Evolutionary conservation across 2,329 filamentous ascomycete genomes (phyloP), one percentile per base, ranked within the genome.

Genomic region (Fusarium mangiferae): DNA sequence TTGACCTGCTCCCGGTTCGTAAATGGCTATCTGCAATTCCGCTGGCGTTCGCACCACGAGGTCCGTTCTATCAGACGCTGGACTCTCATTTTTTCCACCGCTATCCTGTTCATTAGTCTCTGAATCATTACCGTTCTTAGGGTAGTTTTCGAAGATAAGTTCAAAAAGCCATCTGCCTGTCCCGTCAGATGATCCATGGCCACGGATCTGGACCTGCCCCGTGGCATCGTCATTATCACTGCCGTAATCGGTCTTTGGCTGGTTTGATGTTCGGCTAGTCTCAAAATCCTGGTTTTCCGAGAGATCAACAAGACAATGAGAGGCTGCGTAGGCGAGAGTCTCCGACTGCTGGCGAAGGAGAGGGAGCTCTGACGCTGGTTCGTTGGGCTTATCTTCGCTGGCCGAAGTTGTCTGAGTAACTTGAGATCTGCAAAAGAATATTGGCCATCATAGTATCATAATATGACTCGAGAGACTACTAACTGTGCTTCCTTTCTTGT

Each of bases 391-490:
- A 12, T 1, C 6, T 8, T 15, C 17, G 2, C 6, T 20, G 9
- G 8, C 2, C 1, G 26, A 15, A 18, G 20, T 6, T 14, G 11
- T 3, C 2, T 24, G 38, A 12, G 15, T 14, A 22, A 13, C 15
- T 24, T n/a, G 20, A 5, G 11, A 33, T 11, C 52, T 56, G 12
- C 12, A 1, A 17, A 39, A 4, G 5, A 30, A n/a, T 5, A 1
- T 5, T 14, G 4, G 51, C 30, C 12, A 39, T 5, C 12, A 22
- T 14, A 10, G 6, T 14, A 4, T n/a, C 0, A 7, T 6, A 7
- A 30, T 2, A 13, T 1, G 3, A 18, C 1, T 1, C 0, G 1
- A 14, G 20, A n/a, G 5, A 1, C 5, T 18, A n/a, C 52, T 33
- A 3, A 56, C 52, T 44, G 20, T 42, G 26, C 52, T 30, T 56